Evolutionary conservation across 2,329 filamentous ascomycete genomes (phyloP), one percentile per base, ranked within the genome.

Genomic region (Colletotrichum theobromicola): DNA sequence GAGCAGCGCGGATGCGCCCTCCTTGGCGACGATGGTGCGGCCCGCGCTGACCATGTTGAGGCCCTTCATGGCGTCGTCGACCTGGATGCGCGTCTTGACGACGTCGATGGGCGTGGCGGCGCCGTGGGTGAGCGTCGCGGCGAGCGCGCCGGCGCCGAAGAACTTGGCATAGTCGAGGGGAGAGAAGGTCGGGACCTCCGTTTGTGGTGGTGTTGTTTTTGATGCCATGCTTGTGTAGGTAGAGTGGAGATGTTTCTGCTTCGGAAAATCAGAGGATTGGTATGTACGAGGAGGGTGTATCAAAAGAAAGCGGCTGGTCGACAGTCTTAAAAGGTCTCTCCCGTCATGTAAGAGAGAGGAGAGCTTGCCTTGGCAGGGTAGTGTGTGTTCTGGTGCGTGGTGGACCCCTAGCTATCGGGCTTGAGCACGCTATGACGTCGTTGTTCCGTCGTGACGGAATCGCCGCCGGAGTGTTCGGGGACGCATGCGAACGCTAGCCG

Each of bases 1-100:
- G 81, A 95, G 89, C 78, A 97, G 90, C 77, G 94, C 94, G 76
- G 92, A 91, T 77, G 94, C 92, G 82, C 95, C 95, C 86, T 97
- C 95, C 77, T 92, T 93, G 78, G 88, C 88, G 81, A 97, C 90
- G 85, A 97, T 95, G 84, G 94, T 92, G 78, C 91, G 91, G 85
- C 93, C 95, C 72, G 94, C 94, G 81, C 92, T 91, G 83, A 97
- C 88, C 90, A 97, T 92, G 84, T 95, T 95, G 81, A 90, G 90
- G 86, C 96, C 95, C 88, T 97, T 97, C 85, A 94, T 93, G 78
- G 88, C 90, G 80, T 95, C 94, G 86, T 97, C 95, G 83, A 97
- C 94, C 87, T 97, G 95, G 84, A 97, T 96, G 81, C 94, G 92
- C 80, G 95, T 97, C 91, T 97, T 97, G 87, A 97, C 94, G 83